These are phyloP conservation scores for Termitomyces sp. DNA, from an alignment of 768 basidiomycete genomes.

Conservation along the genomic window DNA sequence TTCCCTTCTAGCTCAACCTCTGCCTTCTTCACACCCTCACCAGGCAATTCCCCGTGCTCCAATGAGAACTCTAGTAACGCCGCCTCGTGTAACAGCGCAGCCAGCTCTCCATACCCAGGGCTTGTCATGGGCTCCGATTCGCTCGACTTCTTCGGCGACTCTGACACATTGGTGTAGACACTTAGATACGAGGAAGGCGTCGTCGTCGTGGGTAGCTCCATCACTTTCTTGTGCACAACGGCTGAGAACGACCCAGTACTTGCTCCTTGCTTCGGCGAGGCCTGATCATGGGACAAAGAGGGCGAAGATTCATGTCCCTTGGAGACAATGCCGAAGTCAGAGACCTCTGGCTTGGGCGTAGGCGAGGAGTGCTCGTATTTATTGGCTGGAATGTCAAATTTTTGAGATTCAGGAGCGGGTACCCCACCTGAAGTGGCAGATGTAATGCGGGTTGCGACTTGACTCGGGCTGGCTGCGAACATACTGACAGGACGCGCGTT, in stretches of 20 bases:
- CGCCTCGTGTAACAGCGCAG: conserved; percentile 49
- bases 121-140: conserved; percentile 18
- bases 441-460: conserved; percentile 31
- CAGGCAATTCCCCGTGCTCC: conserved; percentile 40
- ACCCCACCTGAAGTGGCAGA: conserved; percentile 31
- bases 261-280: conserved; percentile 8
- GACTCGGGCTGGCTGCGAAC: conserved; percentile 32
- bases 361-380: conserved; percentile 32
- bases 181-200: conserved; percentile 13
- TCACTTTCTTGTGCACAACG: conserved; percentile 52
- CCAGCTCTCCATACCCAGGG: conserved; percentile 48
- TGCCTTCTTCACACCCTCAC: conserved; percentile 19
- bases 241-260: conserved; percentile 38
- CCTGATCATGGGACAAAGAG: conserved; percentile 17
- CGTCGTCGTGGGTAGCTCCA: conserved; percentile 25
- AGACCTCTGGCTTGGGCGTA: conserved; percentile 22
- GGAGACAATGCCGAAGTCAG: conserved; percentile 22
- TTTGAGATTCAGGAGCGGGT: conserved; percentile 22
- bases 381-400: conserved; percentile 12
- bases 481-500: conserved; percentile 28
- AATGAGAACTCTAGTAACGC: conserved; percentile 52
- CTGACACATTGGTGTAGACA: conserved; percentile 20
- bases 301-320: conserved; percentile 17
- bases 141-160: conserved; percentile 22
- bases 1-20: conserved; percentile 9